Base-by-base conservation (phyloP, 129 eudicot genomes). In the Smallanthus sonchifolius region DNA sequence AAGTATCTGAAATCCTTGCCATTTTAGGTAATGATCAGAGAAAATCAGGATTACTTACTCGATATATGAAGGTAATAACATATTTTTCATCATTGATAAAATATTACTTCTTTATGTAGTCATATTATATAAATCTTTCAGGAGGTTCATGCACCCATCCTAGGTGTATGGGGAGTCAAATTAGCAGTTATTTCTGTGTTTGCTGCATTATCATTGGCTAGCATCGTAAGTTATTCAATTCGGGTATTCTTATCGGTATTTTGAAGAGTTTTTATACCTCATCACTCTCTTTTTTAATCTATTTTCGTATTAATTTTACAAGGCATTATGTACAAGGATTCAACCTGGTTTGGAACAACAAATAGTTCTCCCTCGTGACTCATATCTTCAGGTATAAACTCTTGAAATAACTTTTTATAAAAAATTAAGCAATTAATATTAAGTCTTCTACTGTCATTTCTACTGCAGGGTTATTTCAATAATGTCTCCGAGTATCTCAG, bases 341-440 rank as follows among this genome's bases (percentile, higher is more conserved):
- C 92, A 95, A 84, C 97, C 97, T 83, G 99, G 99, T 84, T 73
- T 95, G 74, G 99, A 95, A 73, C 99, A 95, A 77, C 90, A 91
- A 80, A 88, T 95, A 78, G 99, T 95, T 83, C 88, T 95, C 66
- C 99, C 99, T 57, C 88, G 96, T 38, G 96, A 95, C 85, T 95
- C 99, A 6, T 95, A 95, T 85, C 99, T 95, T 81, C 99, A 95
- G 99, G 99, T 94, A 51, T 72, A 35, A 44, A 35, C 71, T 60
- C 51, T 32, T 37, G 34, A 61, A 20, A 20, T 5, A 77, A 7
- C 16, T 15, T 2, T 38, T 42, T 70, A 49, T 2, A 77, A 35
- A 66, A 56, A 40, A 9, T 10, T 39, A 2, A 24, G 20, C 49
- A 40, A n/a, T 66, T 16, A 56, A 56, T 48, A 36, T 40, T 16